Evolutionary conservation across 257 asterid species (phyloP).

Genomic region (Ocimum tenuiflorum): DNA sequence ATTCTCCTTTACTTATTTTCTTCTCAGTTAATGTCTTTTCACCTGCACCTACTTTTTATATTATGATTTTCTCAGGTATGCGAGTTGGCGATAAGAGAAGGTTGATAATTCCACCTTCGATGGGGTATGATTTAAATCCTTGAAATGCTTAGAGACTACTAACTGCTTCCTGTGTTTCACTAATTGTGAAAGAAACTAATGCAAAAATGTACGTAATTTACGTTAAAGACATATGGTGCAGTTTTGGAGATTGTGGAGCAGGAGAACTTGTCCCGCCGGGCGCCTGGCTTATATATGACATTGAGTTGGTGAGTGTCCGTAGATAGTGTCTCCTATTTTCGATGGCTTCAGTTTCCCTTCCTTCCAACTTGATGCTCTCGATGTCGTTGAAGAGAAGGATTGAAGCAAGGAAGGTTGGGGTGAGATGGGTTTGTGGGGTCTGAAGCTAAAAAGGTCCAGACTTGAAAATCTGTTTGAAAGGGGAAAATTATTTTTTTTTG

Average conservation of each 20-base stretch:
- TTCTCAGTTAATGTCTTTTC: not conserved
- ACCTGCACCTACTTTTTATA: not conserved
- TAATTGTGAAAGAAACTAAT: not conserved
- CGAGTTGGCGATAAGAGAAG: constrained; percentile 81
- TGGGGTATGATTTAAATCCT: constrained; percentile 51
- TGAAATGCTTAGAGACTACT: not conserved
- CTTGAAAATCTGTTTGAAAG: constrained; percentile 13
- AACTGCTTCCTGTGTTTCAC: not conserved
- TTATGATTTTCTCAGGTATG: constrained; percentile 56
- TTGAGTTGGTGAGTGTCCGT: constrained; percentile 52
- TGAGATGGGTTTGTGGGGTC: constrained; percentile 19
- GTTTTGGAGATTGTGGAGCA: constrained; percentile 40
- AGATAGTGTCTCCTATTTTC: constrained; percentile 11
- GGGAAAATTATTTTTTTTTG: not conserved
- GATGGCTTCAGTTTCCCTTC: constrained; percentile 2
- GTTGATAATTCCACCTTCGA: constrained; percentile 64
- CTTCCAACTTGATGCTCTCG: constrained; percentile 3
- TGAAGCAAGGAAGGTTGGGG: constrained; percentile 16
- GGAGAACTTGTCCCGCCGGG: constrained; percentile 68
- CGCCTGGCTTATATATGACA: constrained; percentile 77
- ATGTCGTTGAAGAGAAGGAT: constrained; percentile 18
- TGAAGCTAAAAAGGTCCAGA: constrained; percentile 39
- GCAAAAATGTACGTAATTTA: not conserved
- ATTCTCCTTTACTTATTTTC: not conserved
- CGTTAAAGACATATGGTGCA: constrained; percentile 29